Evolutionary conservation across 192 early-diverging fungal genomes (phyloP).

Genomic region (Borealophlyctis nickersoniae): DNA sequence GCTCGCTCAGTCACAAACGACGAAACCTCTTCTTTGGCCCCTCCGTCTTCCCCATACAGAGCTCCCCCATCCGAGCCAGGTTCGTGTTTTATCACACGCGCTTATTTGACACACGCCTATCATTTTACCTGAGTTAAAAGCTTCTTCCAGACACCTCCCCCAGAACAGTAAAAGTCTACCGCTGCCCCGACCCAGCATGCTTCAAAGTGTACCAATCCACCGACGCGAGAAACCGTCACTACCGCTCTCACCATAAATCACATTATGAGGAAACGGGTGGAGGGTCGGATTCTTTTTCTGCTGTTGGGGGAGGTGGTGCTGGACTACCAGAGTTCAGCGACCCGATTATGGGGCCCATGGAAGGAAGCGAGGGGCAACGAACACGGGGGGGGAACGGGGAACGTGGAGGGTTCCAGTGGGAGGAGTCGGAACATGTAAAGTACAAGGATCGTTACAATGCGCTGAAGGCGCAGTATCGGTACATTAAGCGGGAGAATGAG

Average conservation of each 20-base stretch:
- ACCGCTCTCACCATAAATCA: not conserved
- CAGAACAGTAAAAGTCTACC: no score
- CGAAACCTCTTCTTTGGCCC: no score
- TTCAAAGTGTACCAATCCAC: not conserved
- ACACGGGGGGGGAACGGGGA: not conserved
- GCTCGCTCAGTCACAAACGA: no score
- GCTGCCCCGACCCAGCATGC: not conserved
- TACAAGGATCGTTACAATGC: not conserved
- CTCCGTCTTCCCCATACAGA: no score
- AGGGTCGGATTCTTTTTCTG: no score
- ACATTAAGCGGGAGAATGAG: not conserved
- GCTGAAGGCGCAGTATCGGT: not conserved
- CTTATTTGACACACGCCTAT: no score
- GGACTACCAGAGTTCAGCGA: not conserved
- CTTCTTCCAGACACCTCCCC: no score
- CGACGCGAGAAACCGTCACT: not conserved
- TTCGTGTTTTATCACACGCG: no score
- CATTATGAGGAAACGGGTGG: not conserved
- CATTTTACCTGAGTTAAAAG: no score
- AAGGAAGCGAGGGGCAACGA: not conserved
- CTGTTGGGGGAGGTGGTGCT: no score
- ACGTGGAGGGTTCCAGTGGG: not conserved
- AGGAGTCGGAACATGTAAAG: not conserved
- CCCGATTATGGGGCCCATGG: not conserved
- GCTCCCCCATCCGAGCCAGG: no score